phyloP scores from a whole-genome alignment of 73 alveolate species.

The Paramecium octaurelia region DNA sequence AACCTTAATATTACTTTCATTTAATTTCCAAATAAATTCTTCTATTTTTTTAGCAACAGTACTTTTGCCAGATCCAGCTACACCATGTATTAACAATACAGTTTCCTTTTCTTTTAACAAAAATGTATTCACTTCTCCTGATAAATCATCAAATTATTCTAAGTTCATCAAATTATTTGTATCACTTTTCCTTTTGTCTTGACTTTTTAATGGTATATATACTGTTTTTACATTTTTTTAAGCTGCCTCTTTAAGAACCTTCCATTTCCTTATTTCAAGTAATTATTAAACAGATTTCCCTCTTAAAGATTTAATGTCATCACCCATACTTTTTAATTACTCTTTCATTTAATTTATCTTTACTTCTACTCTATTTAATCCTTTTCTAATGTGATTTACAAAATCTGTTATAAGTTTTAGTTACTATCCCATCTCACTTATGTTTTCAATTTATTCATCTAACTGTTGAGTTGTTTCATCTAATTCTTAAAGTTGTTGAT shows the following conservation, averaged over 20 bases:
- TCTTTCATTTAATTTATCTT: neutral
- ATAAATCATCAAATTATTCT: neutral
- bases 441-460: too few species aligned
- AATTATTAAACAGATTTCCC: neutral
- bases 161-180: neutral
- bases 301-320: neutral
- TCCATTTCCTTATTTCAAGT: neutral
- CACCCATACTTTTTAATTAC: neutral
- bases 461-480: too few species aligned
- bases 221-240: neutral
- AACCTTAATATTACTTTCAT: neutral
- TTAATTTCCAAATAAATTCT: neutral
- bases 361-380: neutral
- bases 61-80: conserved; percentile 22
- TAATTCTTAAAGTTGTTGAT: too few species aligned
- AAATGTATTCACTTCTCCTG: neutral
- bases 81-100: neutral
- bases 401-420: neutral
- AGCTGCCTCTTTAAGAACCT: neutral
- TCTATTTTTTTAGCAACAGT: neutral
- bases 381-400: neutral
- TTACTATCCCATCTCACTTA: too few species aligned
- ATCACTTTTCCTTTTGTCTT: neutral
- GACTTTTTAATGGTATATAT: neutral
- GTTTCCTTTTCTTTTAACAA: neutral